Evolutionary conservation across 2,329 filamentous ascomycete genomes (phyloP).

Genomic region (Botrytis tulipae): DNA sequence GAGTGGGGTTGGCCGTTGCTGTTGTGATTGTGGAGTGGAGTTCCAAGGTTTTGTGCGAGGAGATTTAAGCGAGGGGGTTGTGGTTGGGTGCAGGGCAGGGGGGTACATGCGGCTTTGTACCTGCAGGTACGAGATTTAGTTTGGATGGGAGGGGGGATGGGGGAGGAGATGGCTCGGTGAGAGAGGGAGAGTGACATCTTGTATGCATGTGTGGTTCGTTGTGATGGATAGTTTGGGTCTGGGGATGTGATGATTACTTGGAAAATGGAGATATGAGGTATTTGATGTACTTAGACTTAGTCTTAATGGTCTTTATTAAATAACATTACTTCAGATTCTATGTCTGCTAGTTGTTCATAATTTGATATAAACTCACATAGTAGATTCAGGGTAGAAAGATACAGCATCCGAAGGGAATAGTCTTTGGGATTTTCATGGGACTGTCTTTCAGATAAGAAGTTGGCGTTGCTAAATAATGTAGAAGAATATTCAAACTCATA

Average conservation of each 20-base stretch:
- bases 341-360: background rate
- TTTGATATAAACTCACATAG: too few species aligned
- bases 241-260: background rate
- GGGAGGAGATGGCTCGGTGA: background rate
- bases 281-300: background rate
- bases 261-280: background rate
- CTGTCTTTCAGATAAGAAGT: background rate
- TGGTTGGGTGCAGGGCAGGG: background rate
- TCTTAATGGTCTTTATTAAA: background rate
- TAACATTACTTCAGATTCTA: background rate
- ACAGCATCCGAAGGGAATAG: background rate
- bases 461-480: background rate
- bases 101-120: background rate
- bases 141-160: background rate
- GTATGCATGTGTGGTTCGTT: background rate
- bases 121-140: background rate
- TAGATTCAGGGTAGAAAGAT: background rate
- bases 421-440: background rate
- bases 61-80: background rate
- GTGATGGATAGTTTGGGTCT: background rate
- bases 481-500: background rate
- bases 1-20: background rate
- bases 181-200: background rate
- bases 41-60: background rate
- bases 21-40: background rate